Base-by-base conservation (phyloP, 2,329 filamentous ascomycete species). In the Claviceps citrina region DNA sequence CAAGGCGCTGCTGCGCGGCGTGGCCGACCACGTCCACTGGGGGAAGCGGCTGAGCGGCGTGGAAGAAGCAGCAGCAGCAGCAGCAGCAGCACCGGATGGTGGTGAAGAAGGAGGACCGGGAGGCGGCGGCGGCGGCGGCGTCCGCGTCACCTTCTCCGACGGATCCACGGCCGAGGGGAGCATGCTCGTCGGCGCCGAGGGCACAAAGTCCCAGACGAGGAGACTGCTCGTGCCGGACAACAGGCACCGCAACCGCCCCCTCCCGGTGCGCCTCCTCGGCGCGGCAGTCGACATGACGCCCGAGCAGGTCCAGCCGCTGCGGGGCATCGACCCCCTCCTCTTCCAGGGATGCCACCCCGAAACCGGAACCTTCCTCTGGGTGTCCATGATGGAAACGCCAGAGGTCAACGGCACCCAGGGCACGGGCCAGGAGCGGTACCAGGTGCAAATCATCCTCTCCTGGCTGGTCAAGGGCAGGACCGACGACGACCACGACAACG, bases 321-420 rank as follows among this genome's bases (percentile, higher is more conserved):
- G 62, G n/a, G 57, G 55, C 1, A 61, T 74, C 20, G 70, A 75
- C 43, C 70, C 70, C 0, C 60, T 68, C 31, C 64, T 74, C 19
- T 70, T 75, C 48, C 67, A 73, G 43, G 71, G 67, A 3, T 59
- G 64, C 9, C 66, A 76, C 48, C 68, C 70, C 0, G 54, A 61
- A 4, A 68, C 65, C 1, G 62, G 65, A 36, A 61, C 60, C 16
- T 74, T 62, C 44, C 54, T 75, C 15, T 74, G 66, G 57, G 67
- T 70, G 47, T 59, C 58, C 42, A 60, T 65, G 44, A 56, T 70
- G 13, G 62, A 63, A 31, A 63, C 61, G 7, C 65, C 56, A 2
- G 49, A 54, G 24, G 49, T 49, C 4, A 64, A 60, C 40, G 58
- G 51, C 26, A 63, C 52, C 18, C 54, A 43, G 12, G 57, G 52